Conservation (phyloP, 495 filamentous ascomycete species). For the Hapsidospora chrysogenum region DNA sequence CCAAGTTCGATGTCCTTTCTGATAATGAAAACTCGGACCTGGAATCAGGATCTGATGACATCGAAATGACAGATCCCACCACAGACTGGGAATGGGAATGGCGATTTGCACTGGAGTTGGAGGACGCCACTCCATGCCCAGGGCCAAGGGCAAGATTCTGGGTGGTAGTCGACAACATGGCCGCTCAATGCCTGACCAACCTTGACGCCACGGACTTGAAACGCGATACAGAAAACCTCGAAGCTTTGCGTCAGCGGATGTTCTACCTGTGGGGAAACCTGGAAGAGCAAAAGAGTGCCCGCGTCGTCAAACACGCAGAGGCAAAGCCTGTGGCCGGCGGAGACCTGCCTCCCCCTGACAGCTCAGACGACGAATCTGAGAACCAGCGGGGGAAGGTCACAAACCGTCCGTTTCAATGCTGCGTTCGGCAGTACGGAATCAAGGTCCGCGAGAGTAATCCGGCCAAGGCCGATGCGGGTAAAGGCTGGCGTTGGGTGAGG, state of each 20-base stretch:
- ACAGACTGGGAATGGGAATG: conserved; percentile 44
- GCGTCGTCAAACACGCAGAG: conserved; percentile 2
- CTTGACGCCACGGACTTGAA: conserved; percentile 54
- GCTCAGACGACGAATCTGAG: conserved; percentile 9
- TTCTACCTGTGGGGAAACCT: conserved; percentile 78
- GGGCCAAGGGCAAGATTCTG: conserved; percentile 31
- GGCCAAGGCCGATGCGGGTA: conserved; percentile 14
- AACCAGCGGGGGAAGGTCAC: conserved; percentile 7
- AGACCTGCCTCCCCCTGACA: conserved; percentile 9
- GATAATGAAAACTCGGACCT: conserved; percentile 18
- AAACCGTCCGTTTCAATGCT: conserved; percentile 42
- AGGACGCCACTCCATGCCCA: conserved; percentile 36
- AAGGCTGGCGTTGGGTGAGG: conserved; percentile 25
- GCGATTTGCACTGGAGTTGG: conserved; percentile 59
- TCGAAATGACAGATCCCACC: conserved; percentile 4
- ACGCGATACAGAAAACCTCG: conserved; percentile 23
- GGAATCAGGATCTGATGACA: conserved; percentile 12
- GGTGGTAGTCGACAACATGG: conserved; percentile 45
- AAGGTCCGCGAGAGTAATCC: conserved; percentile 12
- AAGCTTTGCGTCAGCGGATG: conserved; percentile 47
- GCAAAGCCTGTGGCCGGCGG: conserved; percentile 2
- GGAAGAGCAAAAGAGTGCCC: conserved; percentile 41
- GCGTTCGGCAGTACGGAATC: conserved; percentile 44
- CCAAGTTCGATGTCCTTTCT: conserved; percentile 30
- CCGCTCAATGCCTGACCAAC: conserved; percentile 47